Percentiles rank a stretch among this genome's conserved stretches.
Conservation (phyloP, 352 stramenopile genomes). For the Phytophthora vignae region DNA sequence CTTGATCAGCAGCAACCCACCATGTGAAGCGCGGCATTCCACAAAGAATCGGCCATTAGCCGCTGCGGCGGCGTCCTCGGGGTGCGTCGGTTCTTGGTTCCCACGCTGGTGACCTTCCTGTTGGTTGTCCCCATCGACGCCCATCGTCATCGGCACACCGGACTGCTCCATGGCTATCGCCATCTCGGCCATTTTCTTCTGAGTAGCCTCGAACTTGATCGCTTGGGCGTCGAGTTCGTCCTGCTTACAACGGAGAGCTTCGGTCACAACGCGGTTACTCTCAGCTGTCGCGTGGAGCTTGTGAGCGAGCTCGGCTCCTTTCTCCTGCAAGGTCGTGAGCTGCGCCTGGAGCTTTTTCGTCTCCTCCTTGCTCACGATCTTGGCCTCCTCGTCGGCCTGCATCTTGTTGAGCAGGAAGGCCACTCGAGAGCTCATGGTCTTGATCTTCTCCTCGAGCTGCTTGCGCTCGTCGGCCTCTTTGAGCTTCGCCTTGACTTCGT, state of each 20-base stretch:
- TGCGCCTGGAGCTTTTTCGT: constrained; percentile 95
- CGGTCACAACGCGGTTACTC: constrained; percentile 93
- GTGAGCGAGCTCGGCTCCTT: constrained; percentile 87
- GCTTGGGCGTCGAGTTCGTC: constrained; percentile 89
- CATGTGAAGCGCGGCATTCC: constrained; percentile 81
- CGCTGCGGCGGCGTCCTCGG: constrained; percentile 67
- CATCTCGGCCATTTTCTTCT: constrained; percentile 78
- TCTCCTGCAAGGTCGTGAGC: constrained; percentile 88
- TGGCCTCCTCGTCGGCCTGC: constrained; percentile 95
- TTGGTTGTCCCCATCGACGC: constrained; percentile 27
- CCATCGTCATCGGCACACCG: constrained; percentile 36
- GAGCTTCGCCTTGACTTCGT: constrained; percentile 95
- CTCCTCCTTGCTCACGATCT: constrained; percentile 93
- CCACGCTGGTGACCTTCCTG: constrained; percentile 33
- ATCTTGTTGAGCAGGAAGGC: constrained; percentile 97
- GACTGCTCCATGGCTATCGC: constrained; percentile 66
- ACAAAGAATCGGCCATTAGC: constrained; percentile 89
- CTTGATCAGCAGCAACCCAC: constrained; percentile 91
- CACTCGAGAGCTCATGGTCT: constrained; percentile 92
- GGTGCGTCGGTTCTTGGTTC: constrained; percentile 47
- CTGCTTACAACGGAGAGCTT: constrained; percentile 90
- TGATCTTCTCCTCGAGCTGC: constrained; percentile 94
- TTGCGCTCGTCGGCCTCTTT: constrained; percentile 93
- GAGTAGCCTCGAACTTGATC: constrained; percentile 84
- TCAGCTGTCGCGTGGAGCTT: constrained; percentile 93